Conservation (phyloP, 129 eudicot genomes). For the Artemisia argyi region DNA sequence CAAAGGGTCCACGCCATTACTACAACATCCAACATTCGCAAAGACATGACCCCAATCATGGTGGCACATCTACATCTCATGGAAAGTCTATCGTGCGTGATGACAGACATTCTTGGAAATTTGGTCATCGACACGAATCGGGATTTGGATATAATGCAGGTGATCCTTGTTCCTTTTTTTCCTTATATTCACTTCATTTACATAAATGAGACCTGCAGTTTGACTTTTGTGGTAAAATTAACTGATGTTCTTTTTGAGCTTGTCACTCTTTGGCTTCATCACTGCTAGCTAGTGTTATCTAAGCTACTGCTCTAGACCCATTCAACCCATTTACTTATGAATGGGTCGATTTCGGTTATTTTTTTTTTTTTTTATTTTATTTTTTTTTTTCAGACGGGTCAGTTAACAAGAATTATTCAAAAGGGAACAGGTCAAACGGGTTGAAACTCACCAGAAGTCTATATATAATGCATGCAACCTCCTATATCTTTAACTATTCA, state of each 20-base stretch:
- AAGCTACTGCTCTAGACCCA: no score
- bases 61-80: conserved; percentile 60
- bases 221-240: conserved; percentile 8
- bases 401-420: background rate
- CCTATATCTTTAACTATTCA: background rate
- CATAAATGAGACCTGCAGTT: background rate
- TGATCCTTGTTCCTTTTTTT: conserved; percentile 13
- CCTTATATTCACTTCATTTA: background rate
- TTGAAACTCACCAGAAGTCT: background rate
- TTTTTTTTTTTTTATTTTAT: no score
- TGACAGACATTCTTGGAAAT: conserved; percentile 47
- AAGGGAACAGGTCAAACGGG: background rate
- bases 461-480: background rate
- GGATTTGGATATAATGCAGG: conserved; percentile 51
- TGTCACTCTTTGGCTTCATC: background rate
- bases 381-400: background rate
- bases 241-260: background rate
- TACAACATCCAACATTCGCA: conserved; percentile 62
- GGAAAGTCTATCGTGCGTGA: conserved; percentile 43
- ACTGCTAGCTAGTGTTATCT: background rate
- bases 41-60: conserved; percentile 35
- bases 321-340: background rate
- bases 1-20: conserved; percentile 60
- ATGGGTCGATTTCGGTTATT: background rate
- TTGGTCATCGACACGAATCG: conserved; percentile 44